Conservation (phyloP, 2,329 filamentous ascomycete species). For the Erysiphe neolycopersici region DNA sequence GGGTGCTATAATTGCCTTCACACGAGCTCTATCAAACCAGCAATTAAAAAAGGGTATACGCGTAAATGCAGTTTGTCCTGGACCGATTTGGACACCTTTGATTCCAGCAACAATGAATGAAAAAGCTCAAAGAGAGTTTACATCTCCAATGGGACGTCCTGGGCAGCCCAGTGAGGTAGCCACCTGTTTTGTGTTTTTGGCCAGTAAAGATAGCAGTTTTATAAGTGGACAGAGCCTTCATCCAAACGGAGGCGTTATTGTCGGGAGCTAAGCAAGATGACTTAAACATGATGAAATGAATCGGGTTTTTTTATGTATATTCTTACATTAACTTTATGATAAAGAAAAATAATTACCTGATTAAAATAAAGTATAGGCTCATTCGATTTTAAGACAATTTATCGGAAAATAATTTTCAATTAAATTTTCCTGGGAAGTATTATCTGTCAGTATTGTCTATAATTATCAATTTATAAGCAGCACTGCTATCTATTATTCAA, state of each 20-base stretch:
- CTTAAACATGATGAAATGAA: no score
- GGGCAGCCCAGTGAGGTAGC: slow-evolving; percentile 63
- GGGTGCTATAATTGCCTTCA: slow-evolving; percentile 57
- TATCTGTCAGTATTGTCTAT: no score
- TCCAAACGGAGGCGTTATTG: slow-evolving; percentile 30
- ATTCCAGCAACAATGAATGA: slow-evolving; percentile 48
- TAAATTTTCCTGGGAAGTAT: no score
- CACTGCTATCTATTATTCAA: no score
- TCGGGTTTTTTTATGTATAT: no score
- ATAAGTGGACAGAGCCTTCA: slow-evolving; percentile 50
- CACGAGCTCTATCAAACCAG: slow-evolving; percentile 51
- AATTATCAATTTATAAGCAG: no score
- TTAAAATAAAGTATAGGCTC: no score
- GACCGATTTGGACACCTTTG: slow-evolving; percentile 54
- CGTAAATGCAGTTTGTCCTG: slow-evolving; percentile 52
- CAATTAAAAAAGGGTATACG: slow-evolving; percentile 42
- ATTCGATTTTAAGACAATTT: no score
- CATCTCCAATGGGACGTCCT: slow-evolving; percentile 47
- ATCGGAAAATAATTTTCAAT: no score
- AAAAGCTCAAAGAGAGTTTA: slow-evolving; percentile 45
- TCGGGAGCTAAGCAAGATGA: slow-evolving; percentile 8
- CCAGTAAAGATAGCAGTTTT: slow-evolving; percentile 43
- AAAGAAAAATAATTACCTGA: no score
- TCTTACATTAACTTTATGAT: no score
- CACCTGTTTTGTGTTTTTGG: slow-evolving; percentile 58